Percentiles rank a stretch among this genome's conserved stretches.
phyloP scores from a whole-genome alignment of 345 rosid genomes.

The Gossypium mustelinum region DNA sequence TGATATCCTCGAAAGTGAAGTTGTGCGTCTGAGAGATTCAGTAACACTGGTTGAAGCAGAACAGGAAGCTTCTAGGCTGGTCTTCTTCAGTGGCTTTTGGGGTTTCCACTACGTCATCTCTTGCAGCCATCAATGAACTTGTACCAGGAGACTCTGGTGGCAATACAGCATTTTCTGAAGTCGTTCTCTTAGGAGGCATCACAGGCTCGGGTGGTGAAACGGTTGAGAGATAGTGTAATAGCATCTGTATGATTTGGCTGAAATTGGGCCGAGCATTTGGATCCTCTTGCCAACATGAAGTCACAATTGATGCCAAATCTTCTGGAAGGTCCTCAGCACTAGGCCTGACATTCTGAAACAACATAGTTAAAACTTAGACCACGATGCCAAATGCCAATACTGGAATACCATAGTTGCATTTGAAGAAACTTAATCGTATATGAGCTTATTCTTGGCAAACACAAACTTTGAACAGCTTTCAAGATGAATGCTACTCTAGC shows the following conservation, averaged over 20 bases:
- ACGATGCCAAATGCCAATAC: background rate
- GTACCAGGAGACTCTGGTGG: slow-evolving; percentile 91
- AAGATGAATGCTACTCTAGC: background rate
- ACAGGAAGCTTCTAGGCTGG: slow-evolving; percentile 58
- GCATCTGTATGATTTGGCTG: slow-evolving; percentile 84
- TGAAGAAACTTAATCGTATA: background rate
- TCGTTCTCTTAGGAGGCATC: slow-evolving; percentile 43
- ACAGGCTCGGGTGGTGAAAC: slow-evolving; percentile 50
- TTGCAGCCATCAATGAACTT: slow-evolving; percentile 66
- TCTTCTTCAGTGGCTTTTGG: slow-evolving; percentile 36
- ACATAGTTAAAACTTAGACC: background rate
- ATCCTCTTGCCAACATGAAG: slow-evolving; percentile 97
- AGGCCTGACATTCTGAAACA: slow-evolving; percentile 76
- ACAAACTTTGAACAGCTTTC: background rate
- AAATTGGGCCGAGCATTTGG: slow-evolving; percentile 86
- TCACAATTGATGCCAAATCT: slow-evolving; percentile 68
- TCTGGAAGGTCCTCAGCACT: slow-evolving; percentile 71
- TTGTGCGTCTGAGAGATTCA: slow-evolving; percentile 24
- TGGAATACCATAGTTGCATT: background rate
- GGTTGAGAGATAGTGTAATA: slow-evolving; percentile 58
- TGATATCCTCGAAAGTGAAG: slow-evolving; percentile 9
- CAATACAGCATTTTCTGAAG: slow-evolving; percentile 55
- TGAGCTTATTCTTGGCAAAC: background rate
- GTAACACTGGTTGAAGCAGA: slow-evolving; percentile 65
- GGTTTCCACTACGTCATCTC: slow-evolving; percentile 45